Percentiles rank a stretch among this genome's conserved stretches.
Evolutionary conservation across 192 early-diverging fungal species (phyloP).

Genomic region (Coemansia asiatica): DNA sequence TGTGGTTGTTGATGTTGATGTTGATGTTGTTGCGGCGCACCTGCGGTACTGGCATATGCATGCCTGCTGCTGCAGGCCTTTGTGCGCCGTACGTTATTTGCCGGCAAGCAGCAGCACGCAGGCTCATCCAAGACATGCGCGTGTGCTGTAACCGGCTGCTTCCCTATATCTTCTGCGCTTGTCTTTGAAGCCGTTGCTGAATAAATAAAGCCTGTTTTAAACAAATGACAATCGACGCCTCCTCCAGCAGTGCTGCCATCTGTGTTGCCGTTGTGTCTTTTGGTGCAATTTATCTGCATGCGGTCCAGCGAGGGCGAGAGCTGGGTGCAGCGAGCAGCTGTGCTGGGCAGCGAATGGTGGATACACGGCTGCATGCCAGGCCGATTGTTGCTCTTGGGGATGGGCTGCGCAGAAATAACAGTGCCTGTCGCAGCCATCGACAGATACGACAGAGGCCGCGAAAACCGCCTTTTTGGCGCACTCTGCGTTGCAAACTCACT

Average conservation of each 20-base stretch:
- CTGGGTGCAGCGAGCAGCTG: neutral
- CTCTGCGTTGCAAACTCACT: neutral
- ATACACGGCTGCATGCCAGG: neutral
- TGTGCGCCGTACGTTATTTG: slow-evolving; percentile 9
- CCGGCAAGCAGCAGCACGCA: neutral
- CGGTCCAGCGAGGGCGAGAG: slow-evolving; percentile 3
- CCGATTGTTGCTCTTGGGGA: neutral
- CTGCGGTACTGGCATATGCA: neutral
- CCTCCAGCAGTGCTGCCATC: no score
- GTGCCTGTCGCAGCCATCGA: neutral
- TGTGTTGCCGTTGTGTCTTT: neutral
- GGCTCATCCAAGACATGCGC: neutral
- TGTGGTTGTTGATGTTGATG: neutral
- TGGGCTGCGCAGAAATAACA: neutral
- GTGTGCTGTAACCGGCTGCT: neutral
- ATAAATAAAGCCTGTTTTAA: slow-evolving; percentile 2
- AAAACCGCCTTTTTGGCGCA: neutral
- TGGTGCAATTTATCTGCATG: neutral
- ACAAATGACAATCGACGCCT: neutral
- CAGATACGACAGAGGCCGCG: slow-evolving; percentile 4
- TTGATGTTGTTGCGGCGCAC: no score
- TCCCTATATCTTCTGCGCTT: neutral
- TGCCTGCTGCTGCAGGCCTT: neutral
- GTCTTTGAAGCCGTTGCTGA: neutral
- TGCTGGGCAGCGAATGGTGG: slow-evolving; percentile 6